Evolutionary conservation across 83 land plant genomes (phyloP), one percentile per base, ranked within the genome.

Genomic region (Larix sibirica): DNA sequence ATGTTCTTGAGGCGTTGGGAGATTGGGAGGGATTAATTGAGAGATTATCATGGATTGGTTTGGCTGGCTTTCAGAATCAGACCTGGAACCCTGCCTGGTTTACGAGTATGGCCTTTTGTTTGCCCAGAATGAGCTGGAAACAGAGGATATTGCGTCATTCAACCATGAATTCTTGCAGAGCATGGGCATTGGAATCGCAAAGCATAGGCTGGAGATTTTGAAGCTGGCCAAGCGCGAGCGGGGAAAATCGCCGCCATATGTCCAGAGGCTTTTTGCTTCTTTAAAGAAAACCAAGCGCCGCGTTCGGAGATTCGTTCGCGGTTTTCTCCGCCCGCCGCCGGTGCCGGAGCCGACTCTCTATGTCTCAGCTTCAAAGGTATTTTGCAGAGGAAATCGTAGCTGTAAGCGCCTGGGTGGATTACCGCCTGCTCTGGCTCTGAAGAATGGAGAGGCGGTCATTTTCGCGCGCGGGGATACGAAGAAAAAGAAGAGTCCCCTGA

Each of bases 151-250:
- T 18, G 31, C 54, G 0, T 89, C 83, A 67, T 90, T 93, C 88
- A 84, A 87, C 90, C 95, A 93, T 78, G 95, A 93, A 62, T 87
- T 93, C 81, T 87, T 93, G 58, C 89, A 84, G 60, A 93, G 95
- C 91, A 93, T 93, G 90, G 95, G 95, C 3, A 89, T 93, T 36
- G 85, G 90, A 40, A 79, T 93, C 36, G 93, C 93, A 68, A 93
- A 93, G 83, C 95, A 93, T 82, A 67, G 95, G 62, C 85, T 93
- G 0, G 91, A 93, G 83, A 93, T 93, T 8, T 87, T 93, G 64
- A 93, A 90, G 85, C 90, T 93, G 2, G 90, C 89, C 3, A 83
- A 79, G 78, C 84, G 86, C 66, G 84, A 84, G 38, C 66, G 47
- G 62, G 81, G 26, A 18, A 84, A 69, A 42, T 47, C 28, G 4